phyloP scores from a whole-genome alignment of 2,329 filamentous ascomycete species.

The Fusarium sp. region DNA sequence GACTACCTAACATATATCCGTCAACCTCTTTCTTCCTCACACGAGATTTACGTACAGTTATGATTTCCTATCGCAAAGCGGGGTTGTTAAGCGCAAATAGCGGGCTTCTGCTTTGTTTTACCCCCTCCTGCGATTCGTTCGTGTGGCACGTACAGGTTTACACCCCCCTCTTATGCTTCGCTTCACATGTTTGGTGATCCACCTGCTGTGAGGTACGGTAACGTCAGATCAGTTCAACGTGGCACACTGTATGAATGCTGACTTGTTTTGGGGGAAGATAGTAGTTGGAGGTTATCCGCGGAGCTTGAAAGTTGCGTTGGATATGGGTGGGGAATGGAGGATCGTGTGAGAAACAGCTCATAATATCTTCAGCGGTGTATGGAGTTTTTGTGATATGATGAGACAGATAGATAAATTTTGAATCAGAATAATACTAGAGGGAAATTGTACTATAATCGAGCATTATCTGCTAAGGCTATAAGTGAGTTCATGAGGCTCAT shows the following conservation, averaged over 20 bases:
- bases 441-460: too few species aligned
- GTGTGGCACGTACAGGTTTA: too few species aligned
- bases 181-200: constrained; percentile 8
- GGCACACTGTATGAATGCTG: background rate
- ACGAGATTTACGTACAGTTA: constrained; percentile 32
- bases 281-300: background rate
- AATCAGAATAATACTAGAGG: background rate
- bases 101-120: constrained; percentile 37
- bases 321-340: constrained; percentile 11
- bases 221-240: background rate
- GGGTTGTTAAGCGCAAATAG: constrained; percentile 33
- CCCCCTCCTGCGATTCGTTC: constrained; percentile 37
- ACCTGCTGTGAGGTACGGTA: constrained; percentile 5
- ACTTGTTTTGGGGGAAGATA: background rate
- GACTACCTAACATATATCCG: constrained; percentile 4
- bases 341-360: constrained; percentile 39
- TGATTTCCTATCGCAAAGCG: constrained; percentile 21
- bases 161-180: background rate
- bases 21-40: constrained; percentile 15
- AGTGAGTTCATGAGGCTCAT: background rate
- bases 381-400: background rate
- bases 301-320: constrained; percentile 3
- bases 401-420: background rate
- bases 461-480: background rate
- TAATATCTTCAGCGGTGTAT: constrained; percentile 21